Base-by-base conservation (phyloP, 108 stramenopile species). In the Skeletonema potamos region DNA sequence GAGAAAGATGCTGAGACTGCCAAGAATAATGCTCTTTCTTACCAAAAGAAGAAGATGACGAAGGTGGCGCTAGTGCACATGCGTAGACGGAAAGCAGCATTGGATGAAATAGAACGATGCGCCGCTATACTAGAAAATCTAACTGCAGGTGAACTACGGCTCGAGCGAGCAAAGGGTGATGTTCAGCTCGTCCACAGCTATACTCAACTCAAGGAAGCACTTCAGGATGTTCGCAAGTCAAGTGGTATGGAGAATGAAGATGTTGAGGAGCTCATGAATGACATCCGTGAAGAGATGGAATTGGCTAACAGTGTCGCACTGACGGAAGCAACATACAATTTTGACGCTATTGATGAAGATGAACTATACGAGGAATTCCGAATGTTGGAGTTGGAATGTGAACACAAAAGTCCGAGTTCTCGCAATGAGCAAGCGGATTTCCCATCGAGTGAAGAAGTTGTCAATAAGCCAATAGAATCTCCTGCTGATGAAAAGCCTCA, bases 341-440 rank as follows among this genome's bases (percentile, higher is more conserved):
- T 17, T 29, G 58, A 28, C 32, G 60, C 20, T 7, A 44, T 68
- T 56, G 66, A 79, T 26, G 70, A 79, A 6, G 65, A 62, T 27
- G 77, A 79, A 36, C 60, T 79, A 54, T 64, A 79, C 18, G 66
- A 44, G 22, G 77, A 79, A 27, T 79, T 79, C n/a, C 58, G 29
- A 46, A 29, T 27, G 29, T 72, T 79, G 54, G 64, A 79, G 57
- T 27, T 72, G 36, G 66, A 71, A 30, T 79, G 70, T 65, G 68
- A 68, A 3, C 0, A 24, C 12, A 70, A 9, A 3, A 37, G 17
- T 24, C 36, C 3, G 1, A 37, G 17, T 34, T 34, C 33, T 17
- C 46, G 15, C 27, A 37, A 26, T 29, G 29, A 6, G 27, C 12
- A 15, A 63, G 30, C 5, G 37, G 13, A 39, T 17, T 30, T 39